Conservation (phyloP, 306 rosid species). For the Trifolium fragiferum region DNA sequence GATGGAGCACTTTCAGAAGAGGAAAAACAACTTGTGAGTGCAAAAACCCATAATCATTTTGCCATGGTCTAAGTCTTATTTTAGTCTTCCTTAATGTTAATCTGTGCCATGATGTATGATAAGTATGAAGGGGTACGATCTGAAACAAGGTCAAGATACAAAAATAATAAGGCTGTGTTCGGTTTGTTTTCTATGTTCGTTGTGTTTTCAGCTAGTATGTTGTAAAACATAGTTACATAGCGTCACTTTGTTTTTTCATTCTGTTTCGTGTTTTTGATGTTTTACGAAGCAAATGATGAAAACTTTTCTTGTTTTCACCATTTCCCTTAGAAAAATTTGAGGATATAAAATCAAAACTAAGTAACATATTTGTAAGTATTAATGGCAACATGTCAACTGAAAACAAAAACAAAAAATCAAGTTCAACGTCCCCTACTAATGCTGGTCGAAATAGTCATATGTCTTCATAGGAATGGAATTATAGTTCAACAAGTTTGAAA, state of each 20-base stretch:
- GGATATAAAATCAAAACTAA: not conserved
- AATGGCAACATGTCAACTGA: constrained; percentile 14
- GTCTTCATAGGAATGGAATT: constrained; percentile 8
- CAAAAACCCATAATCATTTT: not conserved
- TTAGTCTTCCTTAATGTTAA: constrained; percentile 8
- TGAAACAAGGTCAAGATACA: constrained; percentile 7
- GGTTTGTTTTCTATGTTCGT: constrained; percentile 18
- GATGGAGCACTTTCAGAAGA: constrained; percentile 87
- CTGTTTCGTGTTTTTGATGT: constrained; percentile 6
- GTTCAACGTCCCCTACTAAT: not conserved
- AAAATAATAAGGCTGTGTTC: constrained; percentile 6
- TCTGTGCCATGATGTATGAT: not conserved
- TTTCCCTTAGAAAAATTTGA: not conserved
- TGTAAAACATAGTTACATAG: constrained; percentile 1
- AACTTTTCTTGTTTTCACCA: constrained; percentile 1
- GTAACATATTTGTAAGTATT: not conserved
- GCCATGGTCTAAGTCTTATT: not conserved
- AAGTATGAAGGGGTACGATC: constrained; percentile 2
- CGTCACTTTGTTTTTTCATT: constrained; percentile 4
- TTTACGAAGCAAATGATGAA: constrained; percentile 24
- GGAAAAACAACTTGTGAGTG: constrained; percentile 92
- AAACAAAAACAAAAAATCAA: constrained; percentile 1
- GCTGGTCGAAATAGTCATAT: too few species aligned
- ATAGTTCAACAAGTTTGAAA: not conserved
- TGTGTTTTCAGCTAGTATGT: not conserved